Evolutionary conservation across 2,329 filamentous ascomycete genomes (phyloP).

Genomic region (Hypoxylon sp.): DNA sequence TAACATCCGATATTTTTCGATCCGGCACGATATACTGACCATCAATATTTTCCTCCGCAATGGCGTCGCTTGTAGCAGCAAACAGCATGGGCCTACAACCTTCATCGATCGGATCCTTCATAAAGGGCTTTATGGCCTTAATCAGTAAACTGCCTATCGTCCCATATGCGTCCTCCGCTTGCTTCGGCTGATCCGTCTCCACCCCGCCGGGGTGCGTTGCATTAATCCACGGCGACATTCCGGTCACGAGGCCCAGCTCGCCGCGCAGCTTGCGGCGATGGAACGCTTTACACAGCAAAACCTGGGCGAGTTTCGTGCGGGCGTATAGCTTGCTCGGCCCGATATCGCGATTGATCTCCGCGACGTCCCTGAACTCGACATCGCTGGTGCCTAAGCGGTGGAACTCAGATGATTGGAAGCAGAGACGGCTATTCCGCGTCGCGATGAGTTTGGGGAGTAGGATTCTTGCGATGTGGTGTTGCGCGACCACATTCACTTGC

Average conservation of each 20-base stretch:
- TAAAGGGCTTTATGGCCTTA: slow-evolving; percentile 58
- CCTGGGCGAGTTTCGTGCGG: slow-evolving; percentile 65
- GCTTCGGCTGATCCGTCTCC: slow-evolving; percentile 56
- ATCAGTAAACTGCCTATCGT: slow-evolving; percentile 62
- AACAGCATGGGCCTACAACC: slow-evolving; percentile 65
- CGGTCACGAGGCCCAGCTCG: slow-evolving; percentile 54
- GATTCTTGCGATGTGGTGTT: slow-evolving; percentile 64
- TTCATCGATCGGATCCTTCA: slow-evolving; percentile 64
- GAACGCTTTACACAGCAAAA: slow-evolving; percentile 62
- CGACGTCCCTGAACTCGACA: slow-evolving; percentile 60
- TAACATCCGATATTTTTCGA: slow-evolving; percentile 61
- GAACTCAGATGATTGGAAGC: slow-evolving; percentile 65
- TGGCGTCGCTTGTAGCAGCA: slow-evolving; percentile 62
- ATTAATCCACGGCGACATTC: slow-evolving; percentile 60
- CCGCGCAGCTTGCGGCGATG: slow-evolving; percentile 57
- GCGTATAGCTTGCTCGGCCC: slow-evolving; percentile 64
- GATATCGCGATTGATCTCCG: slow-evolving; percentile 66
- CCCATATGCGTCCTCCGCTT: slow-evolving; percentile 66
- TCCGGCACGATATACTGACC: slow-evolving; percentile 66
- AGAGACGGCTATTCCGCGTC: slow-evolving; percentile 63
- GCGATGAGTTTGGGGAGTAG: slow-evolving; percentile 62
- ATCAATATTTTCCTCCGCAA: slow-evolving; percentile 61
- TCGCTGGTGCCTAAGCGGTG: slow-evolving; percentile 55
- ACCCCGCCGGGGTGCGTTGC: slow-evolving; percentile 66
- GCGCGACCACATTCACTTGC: slow-evolving; percentile 54